These are phyloP conservation scores for Penicillium sp. DNA, from an alignment of 2,329 filamentous ascomycete species.

Conservation along the genomic window DNA sequence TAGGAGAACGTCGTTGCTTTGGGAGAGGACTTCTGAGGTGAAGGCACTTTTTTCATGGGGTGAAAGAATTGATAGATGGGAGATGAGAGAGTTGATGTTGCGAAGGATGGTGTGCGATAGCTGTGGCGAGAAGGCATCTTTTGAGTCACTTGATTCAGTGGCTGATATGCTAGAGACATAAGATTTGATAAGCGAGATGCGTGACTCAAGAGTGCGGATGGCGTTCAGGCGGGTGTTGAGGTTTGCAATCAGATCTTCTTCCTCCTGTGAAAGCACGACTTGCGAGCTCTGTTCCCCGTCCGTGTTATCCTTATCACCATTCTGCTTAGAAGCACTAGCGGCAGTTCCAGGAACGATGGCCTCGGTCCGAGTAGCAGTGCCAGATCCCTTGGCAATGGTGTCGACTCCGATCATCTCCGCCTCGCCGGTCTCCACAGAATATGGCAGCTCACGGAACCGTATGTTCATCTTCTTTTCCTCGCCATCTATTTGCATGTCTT, in stretches of 20 bases:
- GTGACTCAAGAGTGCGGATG: slow-evolving; percentile 84
- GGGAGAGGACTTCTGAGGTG: slow-evolving; percentile 67
- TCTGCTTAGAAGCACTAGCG: slow-evolving; percentile 10
- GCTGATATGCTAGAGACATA: slow-evolving; percentile 71
- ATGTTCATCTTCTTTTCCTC: slow-evolving; percentile 57
- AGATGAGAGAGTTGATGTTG: slow-evolving; percentile 81
- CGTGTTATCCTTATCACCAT: slow-evolving; percentile 16
- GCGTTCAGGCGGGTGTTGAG: slow-evolving; percentile 89
- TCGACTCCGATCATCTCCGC: slow-evolving; percentile 98
- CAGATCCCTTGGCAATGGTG: slow-evolving; percentile 81
- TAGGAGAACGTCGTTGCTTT: slow-evolving; percentile 80
- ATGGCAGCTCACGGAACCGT: slow-evolving; percentile 79
- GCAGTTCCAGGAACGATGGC: slow-evolving; percentile 16
- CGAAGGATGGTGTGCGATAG: slow-evolving; percentile 72
- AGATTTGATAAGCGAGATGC: slow-evolving; percentile 67
- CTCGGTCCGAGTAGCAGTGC: slow-evolving; percentile 68
- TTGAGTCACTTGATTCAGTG: slow-evolving; percentile 52
- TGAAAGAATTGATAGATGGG: slow-evolving; percentile 76
- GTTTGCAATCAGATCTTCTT: slow-evolving; percentile 63
- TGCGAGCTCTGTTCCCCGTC: slow-evolving; percentile 15
- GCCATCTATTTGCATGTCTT: slow-evolving; percentile 73
- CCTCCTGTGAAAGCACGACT: slow-evolving; percentile 54
- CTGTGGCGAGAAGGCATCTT: slow-evolving; percentile 51
- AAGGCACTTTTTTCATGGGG: slow-evolving; percentile 67
- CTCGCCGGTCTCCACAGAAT: slow-evolving; percentile 87